Base-by-base conservation (phyloP, 225 moss, liverwort and hornwort genomes). In the Anthoceros angustus region DNA sequence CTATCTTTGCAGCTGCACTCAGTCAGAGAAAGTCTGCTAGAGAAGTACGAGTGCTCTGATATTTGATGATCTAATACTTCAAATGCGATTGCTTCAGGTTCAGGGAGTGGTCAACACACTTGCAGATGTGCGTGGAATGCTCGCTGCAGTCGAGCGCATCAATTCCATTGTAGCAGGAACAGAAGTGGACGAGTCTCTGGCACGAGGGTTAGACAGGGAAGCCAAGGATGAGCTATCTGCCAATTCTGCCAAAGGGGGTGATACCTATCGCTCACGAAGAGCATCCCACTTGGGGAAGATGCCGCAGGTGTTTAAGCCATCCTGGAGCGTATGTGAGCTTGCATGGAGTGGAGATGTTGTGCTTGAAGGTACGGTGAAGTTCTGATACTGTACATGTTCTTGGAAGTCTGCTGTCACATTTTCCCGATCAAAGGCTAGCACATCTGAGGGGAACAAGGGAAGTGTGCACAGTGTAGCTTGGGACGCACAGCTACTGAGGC, bases 281-380 rank as follows among this genome's bases (percentile, higher is more conserved):
- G 11, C 18, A 81, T 48, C 46, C 18, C 46, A 48, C 2, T 12
- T 18, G 18, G 18, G 18, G 5, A 12, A 48, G 5, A 38, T 8
- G 10, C 10, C 41, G 39, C 40, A 18, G 3, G 65, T 18, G 23
- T 21, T 41, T 5, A 42, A 83, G 48, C 78, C 69, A 10, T 72
- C 73, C 24, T 83, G 66, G 62, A 84, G 75, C 65, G 85, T 90
- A 25, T 92, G 83, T 66, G 87, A 87, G 66, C 72, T 98, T 73
- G 98, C 98, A 12, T 92, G 92, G 98, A 84, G 85, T 38, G 98
- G 98, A 70, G 92, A 98, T 76, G 92, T 89, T 43, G 77, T 78
- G 55, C 89, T 98, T n/a, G 88, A 98, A 77, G 77, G 95, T 88
- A 80, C 64, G 76, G 66, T 4, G 67, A 42, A 6, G 64, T 23